Evolutionary conservation across 805 yeast species (phyloP).

Genomic region (Metschnikowia orientalis): DNA sequence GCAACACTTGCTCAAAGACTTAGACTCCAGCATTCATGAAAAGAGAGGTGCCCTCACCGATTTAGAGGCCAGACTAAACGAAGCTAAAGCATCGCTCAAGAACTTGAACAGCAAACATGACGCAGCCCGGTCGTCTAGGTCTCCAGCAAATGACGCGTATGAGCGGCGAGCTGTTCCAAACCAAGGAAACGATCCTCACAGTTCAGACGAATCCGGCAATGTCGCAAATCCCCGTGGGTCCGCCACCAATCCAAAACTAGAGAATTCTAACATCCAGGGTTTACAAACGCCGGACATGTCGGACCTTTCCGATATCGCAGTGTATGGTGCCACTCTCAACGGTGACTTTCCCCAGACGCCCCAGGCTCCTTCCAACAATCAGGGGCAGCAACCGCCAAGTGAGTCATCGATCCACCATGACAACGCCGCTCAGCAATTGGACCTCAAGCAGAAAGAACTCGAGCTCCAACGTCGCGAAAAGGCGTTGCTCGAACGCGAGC

Average conservation of each 20-base stretch:
- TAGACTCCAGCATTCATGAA: conserved; percentile 11
- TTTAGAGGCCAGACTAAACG: no score
- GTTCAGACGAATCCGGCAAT: no score
- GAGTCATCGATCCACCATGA: not conserved
- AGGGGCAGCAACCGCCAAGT: not conserved
- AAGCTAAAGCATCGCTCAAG: no score
- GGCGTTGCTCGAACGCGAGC: conserved; percentile 20
- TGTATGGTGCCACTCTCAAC: conserved; percentile 33
- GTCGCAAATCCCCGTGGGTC: no score
- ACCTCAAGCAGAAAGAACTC: conserved; percentile 18
- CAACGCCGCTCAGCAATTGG: not conserved
- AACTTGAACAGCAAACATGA: no score
- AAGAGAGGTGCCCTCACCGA: no score
- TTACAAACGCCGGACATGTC: conserved; percentile 24
- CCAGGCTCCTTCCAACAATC: conserved; percentile 6
- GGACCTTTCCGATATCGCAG: conserved; percentile 36
- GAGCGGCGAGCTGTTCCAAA: not conserved
- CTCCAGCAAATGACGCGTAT: no score
- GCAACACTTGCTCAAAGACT: conserved; percentile 10
- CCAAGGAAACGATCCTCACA: conserved; percentile 1
- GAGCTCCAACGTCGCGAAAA: conserved; percentile 27
- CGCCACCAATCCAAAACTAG: no score
- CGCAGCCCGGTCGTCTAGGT: no score
- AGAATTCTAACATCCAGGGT: conserved; percentile 2
- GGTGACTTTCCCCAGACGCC: conserved; percentile 20